Evolutionary conservation across 805 yeast genomes (phyloP).

Genomic region (Kazachstania africana): DNA sequence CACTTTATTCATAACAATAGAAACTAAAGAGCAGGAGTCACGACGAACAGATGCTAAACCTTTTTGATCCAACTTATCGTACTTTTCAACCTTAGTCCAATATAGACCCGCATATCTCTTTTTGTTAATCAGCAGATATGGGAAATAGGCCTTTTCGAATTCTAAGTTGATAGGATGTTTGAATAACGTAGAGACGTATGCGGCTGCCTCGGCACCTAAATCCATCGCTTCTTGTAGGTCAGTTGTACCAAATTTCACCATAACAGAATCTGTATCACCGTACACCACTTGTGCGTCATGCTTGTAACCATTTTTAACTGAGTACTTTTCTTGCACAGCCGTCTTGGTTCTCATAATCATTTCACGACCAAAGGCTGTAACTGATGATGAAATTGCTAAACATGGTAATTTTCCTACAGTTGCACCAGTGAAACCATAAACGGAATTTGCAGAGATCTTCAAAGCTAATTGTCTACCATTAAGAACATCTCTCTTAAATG

Average conservation of each 20-base stretch:
- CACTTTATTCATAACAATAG: slow-evolving; percentile 86
- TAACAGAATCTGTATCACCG: slow-evolving; percentile 98
- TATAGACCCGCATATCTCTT: slow-evolving; percentile 94
- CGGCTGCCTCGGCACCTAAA: slow-evolving; percentile 91
- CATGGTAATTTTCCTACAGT: slow-evolving; percentile 96
- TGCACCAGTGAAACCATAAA: slow-evolving; percentile 98
- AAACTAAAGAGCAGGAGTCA: slow-evolving; percentile 92
- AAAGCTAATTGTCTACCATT: slow-evolving; percentile 96
- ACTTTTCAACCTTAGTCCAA: slow-evolving; percentile 89
- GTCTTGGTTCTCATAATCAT: slow-evolving; percentile 91
- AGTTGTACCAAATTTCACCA: slow-evolving; percentile 88
- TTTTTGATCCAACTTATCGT: slow-evolving; percentile 94
- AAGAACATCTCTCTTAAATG: slow-evolving; percentile 83
- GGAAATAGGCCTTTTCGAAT: slow-evolving; percentile 93
- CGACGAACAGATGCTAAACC: slow-evolving; percentile 98
- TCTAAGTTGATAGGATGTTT: slow-evolving; percentile 84
- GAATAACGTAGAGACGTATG: slow-evolving; percentile 65
- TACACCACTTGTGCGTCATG: slow-evolving; percentile 84
- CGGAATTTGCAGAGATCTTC: slow-evolving; percentile 95
- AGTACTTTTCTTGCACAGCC: slow-evolving; percentile 71
- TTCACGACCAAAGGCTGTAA: slow-evolving; percentile 89
- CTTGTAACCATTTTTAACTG: slow-evolving; percentile 70
- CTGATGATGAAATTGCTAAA: slow-evolving; percentile 89
- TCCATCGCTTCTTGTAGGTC: slow-evolving; percentile 80
- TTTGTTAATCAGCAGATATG: slow-evolving; percentile 86